phyloP scores from a whole-genome alignment of 192 early-diverging fungal genomes.

The Umbelopsis isabellina region DNA sequence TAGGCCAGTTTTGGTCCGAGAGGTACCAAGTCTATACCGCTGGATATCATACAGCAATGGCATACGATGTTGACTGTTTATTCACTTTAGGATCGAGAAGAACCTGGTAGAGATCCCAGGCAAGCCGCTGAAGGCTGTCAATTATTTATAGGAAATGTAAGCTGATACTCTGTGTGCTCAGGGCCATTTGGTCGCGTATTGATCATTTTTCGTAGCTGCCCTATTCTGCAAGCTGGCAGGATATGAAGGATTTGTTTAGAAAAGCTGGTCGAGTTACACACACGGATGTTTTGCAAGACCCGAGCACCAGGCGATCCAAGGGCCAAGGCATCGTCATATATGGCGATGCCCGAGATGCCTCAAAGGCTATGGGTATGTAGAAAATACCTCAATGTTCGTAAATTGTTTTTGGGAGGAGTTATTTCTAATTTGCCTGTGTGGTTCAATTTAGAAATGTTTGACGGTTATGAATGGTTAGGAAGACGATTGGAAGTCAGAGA shows the following conservation, averaged over 20 bases:
- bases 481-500: conserved; percentile 80
- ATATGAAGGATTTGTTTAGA: conserved; percentile 85
- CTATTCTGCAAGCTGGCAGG: conserved; percentile 80
- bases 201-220: conserved; percentile 59
- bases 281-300: conserved; percentile 67
- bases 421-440: not conserved
- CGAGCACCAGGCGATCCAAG: conserved; percentile 63
- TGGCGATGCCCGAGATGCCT: conserved; percentile 65
- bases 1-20: conserved; percentile 74
- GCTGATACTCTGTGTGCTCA: conserved; percentile 13
- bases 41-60: not conserved
- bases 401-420: not conserved
- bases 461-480: conserved; percentile 80
- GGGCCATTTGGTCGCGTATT: not conserved
- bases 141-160: conserved; percentile 69
- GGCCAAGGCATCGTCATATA: conserved; percentile 78
- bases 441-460: conserved; percentile 67
- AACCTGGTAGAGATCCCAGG: conserved; percentile 33
- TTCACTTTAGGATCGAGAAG: conserved; percentile 62
- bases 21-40: conserved; percentile 49
- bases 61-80: not conserved
- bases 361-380: conserved; percentile 76
- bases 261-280: conserved; percentile 68
- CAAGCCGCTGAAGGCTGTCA: conserved; percentile 51
- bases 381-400: not conserved